phyloP scores from a whole-genome alignment of 352 stramenopile species.

The Pythium myriotylum region DNA sequence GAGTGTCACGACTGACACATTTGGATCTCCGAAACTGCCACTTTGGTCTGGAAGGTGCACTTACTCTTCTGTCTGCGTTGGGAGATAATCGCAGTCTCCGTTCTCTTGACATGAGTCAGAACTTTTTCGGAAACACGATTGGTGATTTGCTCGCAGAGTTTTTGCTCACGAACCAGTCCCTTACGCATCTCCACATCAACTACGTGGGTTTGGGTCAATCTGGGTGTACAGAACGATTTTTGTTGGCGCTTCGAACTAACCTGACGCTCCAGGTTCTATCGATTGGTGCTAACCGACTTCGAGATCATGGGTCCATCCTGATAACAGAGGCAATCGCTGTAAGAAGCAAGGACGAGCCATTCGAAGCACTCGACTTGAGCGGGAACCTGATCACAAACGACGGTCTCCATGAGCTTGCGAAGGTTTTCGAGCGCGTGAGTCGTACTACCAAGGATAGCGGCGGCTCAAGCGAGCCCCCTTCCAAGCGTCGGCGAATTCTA shows the following conservation, averaged over 20 bases:
- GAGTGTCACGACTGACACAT: slow-evolving; percentile 41
- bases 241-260: slow-evolving; percentile 55
- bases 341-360: slow-evolving; percentile 43
- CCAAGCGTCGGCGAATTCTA: slow-evolving; percentile 38
- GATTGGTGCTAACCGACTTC: slow-evolving; percentile 69
- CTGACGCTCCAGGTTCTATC: slow-evolving; percentile 49
- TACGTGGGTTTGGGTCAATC: slow-evolving; percentile 60
- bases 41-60: slow-evolving; percentile 65
- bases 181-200: slow-evolving; percentile 57
- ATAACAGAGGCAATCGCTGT: slow-evolving; percentile 57
- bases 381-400: slow-evolving; percentile 73
- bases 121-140: slow-evolving; percentile 69
- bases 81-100: slow-evolving; percentile 49
- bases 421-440: slow-evolving; percentile 28
- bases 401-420: slow-evolving; percentile 42
- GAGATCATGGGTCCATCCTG: slow-evolving; percentile 49
- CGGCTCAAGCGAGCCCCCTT: background rate
- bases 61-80: slow-evolving; percentile 59
- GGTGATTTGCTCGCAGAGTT: slow-evolving; percentile 74
- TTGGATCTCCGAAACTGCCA: slow-evolving; percentile 72
- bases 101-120: slow-evolving; percentile 71
- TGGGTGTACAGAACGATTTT: slow-evolving; percentile 52
- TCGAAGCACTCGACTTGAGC: slow-evolving; percentile 59
- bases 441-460: background rate
- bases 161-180: slow-evolving; percentile 49